These are phyloP conservation scores for Puccinia hordei DNA, from an alignment of 1,284 basidiomycete genomes.

Conservation along the genomic window DNA sequence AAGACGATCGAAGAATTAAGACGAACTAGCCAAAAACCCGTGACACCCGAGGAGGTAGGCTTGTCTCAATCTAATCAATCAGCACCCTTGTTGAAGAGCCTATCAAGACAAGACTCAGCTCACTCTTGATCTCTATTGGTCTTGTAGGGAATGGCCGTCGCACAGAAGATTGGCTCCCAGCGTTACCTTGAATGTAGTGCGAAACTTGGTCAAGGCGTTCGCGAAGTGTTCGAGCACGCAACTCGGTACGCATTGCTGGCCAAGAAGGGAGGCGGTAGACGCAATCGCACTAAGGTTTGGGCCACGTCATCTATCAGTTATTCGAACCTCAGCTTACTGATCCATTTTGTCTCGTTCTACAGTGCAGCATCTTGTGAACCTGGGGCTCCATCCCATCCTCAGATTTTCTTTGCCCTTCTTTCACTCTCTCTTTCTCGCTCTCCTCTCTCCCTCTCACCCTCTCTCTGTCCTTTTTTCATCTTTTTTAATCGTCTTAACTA, in stretches of 20 bases:
- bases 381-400: not conserved
- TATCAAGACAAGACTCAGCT: not conserved
- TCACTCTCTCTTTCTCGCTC: not conserved
- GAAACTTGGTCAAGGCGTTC: conserved; percentile 82
- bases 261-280: conserved; percentile 40
- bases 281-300: conserved; percentile 24
- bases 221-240: conserved; percentile 88
- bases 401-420: conserved; percentile 1
- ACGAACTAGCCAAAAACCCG: conserved; percentile 78
- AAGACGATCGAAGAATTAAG: conserved; percentile 77
- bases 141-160: conserved; percentile 75
- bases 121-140: not conserved
- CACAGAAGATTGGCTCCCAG: conserved; percentile 83
- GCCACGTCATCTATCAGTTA: not conserved
- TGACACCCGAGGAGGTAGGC: conserved; percentile 72
- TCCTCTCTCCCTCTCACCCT: not conserved
- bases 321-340: not conserved
- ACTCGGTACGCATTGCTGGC: conserved; percentile 74
- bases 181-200: conserved; percentile 89
- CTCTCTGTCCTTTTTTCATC: not conserved
- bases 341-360: not conserved
- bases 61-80: conserved; percentile 35
- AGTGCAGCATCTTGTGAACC: conserved; percentile 17
- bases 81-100: not conserved
- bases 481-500: conserved; percentile 11